Percentiles rank a stretch among this genome's conserved stretches.
phyloP scores from a whole-genome alignment of 2,329 filamentous ascomycete species.

The Exserohilum turcica region DNA sequence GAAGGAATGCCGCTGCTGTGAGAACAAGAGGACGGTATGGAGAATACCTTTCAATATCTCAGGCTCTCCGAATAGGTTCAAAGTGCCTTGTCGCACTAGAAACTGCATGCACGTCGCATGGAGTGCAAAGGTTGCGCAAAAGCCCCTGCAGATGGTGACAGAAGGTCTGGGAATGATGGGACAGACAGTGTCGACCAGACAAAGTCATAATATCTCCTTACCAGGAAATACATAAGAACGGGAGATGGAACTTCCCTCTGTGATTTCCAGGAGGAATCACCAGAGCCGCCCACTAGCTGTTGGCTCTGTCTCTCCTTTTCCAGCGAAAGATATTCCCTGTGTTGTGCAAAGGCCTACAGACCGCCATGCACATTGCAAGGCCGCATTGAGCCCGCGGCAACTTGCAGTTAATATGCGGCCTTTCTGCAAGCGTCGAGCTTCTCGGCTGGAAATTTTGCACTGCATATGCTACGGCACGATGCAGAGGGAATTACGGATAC shows the following conservation, averaged over 20 bases:
- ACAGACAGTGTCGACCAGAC: not conserved
- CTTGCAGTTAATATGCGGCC: not conserved
- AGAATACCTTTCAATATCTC: not conserved
- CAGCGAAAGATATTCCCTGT: not conserved
- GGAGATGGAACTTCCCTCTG: not conserved
- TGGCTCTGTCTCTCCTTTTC: too few species aligned
- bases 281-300: too few species aligned
- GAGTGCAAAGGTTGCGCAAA: not conserved
- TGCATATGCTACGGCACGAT: not conserved
- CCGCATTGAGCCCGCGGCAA: not conserved
- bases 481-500: not conserved
- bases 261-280: not conserved
- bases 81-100: not conserved
- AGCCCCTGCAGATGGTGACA: not conserved
- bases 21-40: not conserved
- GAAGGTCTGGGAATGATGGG: not conserved
- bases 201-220: too few species aligned
- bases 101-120: not conserved
- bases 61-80: not conserved
- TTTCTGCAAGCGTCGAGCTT: not conserved
- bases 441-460: not conserved
- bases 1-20: not conserved
- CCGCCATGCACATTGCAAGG: not conserved
- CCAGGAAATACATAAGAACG: not conserved
- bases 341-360: not conserved